Percentiles rank a stretch among this genome's conserved stretches.
phyloP scores from a whole-genome alignment of 1,284 basidiomycete species.

The Rhodotorula mucilaginosa region DNA sequence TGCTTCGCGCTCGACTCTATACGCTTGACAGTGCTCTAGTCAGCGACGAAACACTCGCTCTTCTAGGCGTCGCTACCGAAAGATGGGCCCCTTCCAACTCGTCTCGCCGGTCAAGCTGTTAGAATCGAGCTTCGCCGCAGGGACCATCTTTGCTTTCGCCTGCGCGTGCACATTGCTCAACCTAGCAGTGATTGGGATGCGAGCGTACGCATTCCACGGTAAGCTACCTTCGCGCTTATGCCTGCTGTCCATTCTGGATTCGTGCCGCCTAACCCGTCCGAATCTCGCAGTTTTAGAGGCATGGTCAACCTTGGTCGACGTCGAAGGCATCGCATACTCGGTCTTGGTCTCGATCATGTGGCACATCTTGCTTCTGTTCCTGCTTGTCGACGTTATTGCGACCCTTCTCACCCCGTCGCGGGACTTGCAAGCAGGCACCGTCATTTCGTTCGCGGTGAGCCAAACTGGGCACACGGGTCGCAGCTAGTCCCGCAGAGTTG shows the following conservation, averaged over 20 bases:
- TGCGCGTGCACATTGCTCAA: background rate
- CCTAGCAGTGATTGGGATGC: conserved; percentile 1
- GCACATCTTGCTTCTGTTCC: conserved; percentile 6
- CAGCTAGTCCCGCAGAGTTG: too few relatives aligned
- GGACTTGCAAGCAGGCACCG: conserved; percentile 25
- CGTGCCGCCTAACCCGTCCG: too few relatives aligned
- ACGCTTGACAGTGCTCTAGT: too few relatives aligned
- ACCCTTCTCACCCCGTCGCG: conserved; percentile 16
- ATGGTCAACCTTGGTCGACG: background rate
- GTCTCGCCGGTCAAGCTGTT: conserved; percentile 23
- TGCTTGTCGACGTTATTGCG: conserved; percentile 20
- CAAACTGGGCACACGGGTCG: too few relatives aligned
- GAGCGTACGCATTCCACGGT: conserved; percentile 6
- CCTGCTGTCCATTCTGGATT: background rate
- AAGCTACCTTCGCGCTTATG: background rate
- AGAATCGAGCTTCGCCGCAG: conserved; percentile 8
- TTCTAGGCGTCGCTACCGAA: background rate
- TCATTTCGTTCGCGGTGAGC: conserved; percentile 18
- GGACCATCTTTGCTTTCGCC: conserved; percentile 12
- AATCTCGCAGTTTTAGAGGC: background rate
- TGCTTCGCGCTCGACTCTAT: too few relatives aligned
- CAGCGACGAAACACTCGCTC: too few relatives aligned
- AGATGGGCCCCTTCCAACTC: background rate
- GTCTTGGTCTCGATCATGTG: conserved; percentile 11
- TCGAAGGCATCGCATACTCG: conserved; percentile 9